Conservation (phyloP, 1,284 basidiomycete species). For the Cryptococcus jaspeensis region DNA sequence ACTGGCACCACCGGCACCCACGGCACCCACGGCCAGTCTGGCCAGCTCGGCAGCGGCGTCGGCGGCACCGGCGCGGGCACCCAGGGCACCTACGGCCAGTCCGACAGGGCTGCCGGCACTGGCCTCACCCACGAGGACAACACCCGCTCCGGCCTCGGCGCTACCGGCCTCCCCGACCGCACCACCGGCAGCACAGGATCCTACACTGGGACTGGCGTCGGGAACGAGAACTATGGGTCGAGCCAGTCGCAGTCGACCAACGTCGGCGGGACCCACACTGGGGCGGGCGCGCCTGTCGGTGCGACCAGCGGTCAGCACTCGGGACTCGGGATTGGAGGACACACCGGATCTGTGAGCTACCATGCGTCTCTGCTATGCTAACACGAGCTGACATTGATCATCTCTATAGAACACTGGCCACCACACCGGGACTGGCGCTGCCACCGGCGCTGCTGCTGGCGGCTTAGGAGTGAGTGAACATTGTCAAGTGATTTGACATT, state of each 20-base stretch:
- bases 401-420: not conserved
- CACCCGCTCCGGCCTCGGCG: slow-evolving; percentile 1
- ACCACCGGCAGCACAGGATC: not conserved
- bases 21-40: slow-evolving; percentile 3
- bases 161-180: not conserved
- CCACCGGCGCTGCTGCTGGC: not conserved
- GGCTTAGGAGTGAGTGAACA: not conserved
- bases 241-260: not conserved
- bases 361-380: not conserved
- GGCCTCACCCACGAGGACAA: not conserved
- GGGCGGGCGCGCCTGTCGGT: not conserved
- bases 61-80: not conserved
- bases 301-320: not conserved
- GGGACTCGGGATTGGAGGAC: no score
- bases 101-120: no score
- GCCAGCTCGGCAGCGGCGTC: slow-evolving; percentile 1
- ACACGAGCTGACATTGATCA: not conserved
- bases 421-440: not conserved
- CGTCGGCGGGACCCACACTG: not conserved
- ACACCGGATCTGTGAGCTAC: not conserved
- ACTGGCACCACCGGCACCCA: slow-evolving; percentile 2
- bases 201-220: not conserved
- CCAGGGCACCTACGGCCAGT: not conserved
- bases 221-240: not conserved
- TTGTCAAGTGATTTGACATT: not conserved